Evolutionary conservation across 192 early-diverging fungal genomes (phyloP).

Genomic region (Linnemannia hyalina): DNA sequence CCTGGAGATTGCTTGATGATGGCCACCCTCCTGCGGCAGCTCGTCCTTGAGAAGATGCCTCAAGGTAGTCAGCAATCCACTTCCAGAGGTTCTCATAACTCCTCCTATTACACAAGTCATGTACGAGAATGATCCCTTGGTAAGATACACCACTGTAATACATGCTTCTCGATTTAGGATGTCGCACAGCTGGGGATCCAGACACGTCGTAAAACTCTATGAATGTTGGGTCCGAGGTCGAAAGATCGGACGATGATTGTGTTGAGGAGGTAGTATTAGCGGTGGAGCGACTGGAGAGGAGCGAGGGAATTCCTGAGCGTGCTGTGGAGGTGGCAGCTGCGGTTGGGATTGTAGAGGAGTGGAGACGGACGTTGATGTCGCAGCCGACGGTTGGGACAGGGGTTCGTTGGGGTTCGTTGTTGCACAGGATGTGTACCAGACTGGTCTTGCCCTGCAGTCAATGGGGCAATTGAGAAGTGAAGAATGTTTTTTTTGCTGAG

Average conservation of each 20-base stretch:
- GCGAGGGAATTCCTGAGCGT: background rate
- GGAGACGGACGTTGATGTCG: conserved; percentile 63
- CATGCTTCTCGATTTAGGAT: conserved; percentile 62
- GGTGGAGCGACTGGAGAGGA: background rate
- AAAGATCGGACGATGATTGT: background rate
- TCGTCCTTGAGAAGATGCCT: conserved; percentile 10
- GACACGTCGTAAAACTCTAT: conserved; percentile 70
- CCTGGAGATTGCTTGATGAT: conserved; percentile 2
- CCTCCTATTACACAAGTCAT: conserved; percentile 65
- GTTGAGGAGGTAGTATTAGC: background rate
- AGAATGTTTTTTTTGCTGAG: too few species aligned
- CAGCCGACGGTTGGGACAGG: conserved; percentile 64
- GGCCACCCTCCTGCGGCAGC: background rate
- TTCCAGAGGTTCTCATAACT: conserved; percentile 70
- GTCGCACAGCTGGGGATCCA: conserved; percentile 55
- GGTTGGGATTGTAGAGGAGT: conserved; percentile 25
- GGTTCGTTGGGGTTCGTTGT: conserved; percentile 54
- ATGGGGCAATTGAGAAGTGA: background rate
- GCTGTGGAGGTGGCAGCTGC: background rate
- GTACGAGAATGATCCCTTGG: conserved; percentile 66
- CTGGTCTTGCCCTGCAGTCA: conserved; percentile 63
- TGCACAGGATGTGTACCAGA: conserved; percentile 66
- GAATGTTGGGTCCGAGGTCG: conserved; percentile 53
- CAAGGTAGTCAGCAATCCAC: conserved; percentile 57
- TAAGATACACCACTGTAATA: conserved; percentile 59